Evolutionary conservation across 2,329 filamentous ascomycete genomes (phyloP).

Genomic region (Chlorencoelia australis): DNA sequence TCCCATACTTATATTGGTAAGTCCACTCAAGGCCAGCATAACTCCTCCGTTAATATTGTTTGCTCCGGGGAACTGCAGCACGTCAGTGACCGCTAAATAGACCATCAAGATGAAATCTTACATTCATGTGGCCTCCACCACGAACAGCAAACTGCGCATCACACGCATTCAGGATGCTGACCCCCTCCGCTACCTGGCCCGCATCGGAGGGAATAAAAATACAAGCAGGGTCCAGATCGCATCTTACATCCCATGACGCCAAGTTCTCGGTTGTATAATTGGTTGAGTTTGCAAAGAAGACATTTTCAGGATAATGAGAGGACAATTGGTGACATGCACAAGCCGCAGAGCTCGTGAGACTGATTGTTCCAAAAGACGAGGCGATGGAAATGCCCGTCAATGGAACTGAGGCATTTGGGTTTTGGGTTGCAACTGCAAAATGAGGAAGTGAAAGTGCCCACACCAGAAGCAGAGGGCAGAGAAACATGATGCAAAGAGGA

Average conservation of each 20-base stretch:
- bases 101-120: neutral
- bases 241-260: slow-evolving; percentile 2
- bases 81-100: neutral
- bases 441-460: too few species aligned
- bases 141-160: slow-evolving; percentile 20
- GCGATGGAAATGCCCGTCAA: too few species aligned
- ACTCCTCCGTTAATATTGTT: slow-evolving; percentile 40
- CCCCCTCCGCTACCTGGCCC: slow-evolving; percentile 11
- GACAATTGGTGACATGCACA: slow-evolving; percentile 3
- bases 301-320: neutral
- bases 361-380: neutral
- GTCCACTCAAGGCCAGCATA: slow-evolving; percentile 36
- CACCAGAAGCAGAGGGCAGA: too few species aligned
- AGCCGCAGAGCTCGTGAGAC: neutral
- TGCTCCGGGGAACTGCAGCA: slow-evolving; percentile 31
- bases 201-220: slow-evolving; percentile 1
- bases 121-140: slow-evolving; percentile 17
- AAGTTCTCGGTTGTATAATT: slow-evolving; percentile 1
- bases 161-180: slow-evolving; percentile 9
- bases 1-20: slow-evolving; percentile 21
- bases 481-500: too few species aligned
- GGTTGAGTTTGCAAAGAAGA: neutral
- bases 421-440: too few species aligned
- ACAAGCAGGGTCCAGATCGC: slow-evolving; percentile 1
- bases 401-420: too few species aligned